Evolutionary conservation across 345 rosid species (phyloP), one percentile per base, ranked within the genome.

Genomic region (Geranium brycei): DNA sequence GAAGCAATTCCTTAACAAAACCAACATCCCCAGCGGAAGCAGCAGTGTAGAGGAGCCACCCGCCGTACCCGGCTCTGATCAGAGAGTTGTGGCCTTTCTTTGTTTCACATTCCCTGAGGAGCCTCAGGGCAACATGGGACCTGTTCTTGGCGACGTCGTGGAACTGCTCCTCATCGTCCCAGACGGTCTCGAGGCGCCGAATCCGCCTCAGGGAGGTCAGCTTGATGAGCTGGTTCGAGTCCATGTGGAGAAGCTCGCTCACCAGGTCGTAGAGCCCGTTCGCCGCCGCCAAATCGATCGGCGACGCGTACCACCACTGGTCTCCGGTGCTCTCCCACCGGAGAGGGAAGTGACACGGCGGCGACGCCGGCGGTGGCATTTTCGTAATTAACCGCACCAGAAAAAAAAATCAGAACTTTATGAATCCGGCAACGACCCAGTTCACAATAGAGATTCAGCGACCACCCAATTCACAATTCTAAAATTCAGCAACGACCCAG

Each of bases 241-340:
- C 98, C 28, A 92, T 79, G 4, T 82, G 77, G 62, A 89, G 87
- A 67, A 92, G 95, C 81, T 92, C 93, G 23, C 95, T 76, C 58
- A 92, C 98, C 66, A 92, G 67, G 51, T 92, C 98, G 69, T 83
- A 89, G 69, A 89, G 96, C 70, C 95, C 82, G 58, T 89, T 92
- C 10, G 98, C 98, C 6, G 96, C 96, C 8, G 98, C 96, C 82
- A 85, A 89, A 63, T 92, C 98, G 10, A 92, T 86, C 3, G 98
- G 96, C 67, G 96, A 84, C 64, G 98, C 98, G 71, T 86, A 92
- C 98, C 98, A 92, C 98, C 98, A 92, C 51, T 92, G 98, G 57
- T 92, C 98, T 17, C 98, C 86, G 17, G 98, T 92, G 77, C 98
- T 92, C 77, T 92, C 98, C 98, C 98, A 92, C 0, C 98, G 84